phyloP scores from a whole-genome alignment of 805 yeast genomes.

The Wickerhamomyces rabaulensis region DNA sequence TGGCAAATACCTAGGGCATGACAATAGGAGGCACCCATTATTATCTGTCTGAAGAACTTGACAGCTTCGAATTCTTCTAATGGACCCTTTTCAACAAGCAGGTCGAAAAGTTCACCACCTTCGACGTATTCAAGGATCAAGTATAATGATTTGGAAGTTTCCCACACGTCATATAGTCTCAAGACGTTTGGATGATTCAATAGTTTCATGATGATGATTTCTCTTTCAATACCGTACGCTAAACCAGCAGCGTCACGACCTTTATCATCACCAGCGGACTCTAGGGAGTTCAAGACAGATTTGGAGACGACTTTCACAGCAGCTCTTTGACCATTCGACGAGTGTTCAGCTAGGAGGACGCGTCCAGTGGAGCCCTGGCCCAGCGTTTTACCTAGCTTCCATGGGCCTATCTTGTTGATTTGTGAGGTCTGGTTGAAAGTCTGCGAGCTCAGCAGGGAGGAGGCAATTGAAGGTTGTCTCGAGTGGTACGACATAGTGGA shows the following conservation, averaged over 20 bases:
- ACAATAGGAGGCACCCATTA: slow-evolving; percentile 74
- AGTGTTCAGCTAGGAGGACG: slow-evolving; percentile 69
- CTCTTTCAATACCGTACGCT: slow-evolving; percentile 96
- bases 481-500: slow-evolving; percentile 31
- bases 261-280: slow-evolving; percentile 29
- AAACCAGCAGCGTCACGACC: slow-evolving; percentile 52
- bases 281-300: slow-evolving; percentile 37
- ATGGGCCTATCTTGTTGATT: slow-evolving; percentile 60
- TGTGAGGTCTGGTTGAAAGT: slow-evolving; percentile 37
- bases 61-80: slow-evolving; percentile 70
- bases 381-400: slow-evolving; percentile 73
- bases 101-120: slow-evolving; percentile 83
- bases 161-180: slow-evolving; percentile 97
- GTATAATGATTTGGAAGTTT: slow-evolving; percentile 83
- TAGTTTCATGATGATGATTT: slow-evolving; percentile 94
- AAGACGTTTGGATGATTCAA: slow-evolving; percentile 91
- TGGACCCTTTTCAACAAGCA: slow-evolving; percentile 63
- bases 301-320: slow-evolving; percentile 83
- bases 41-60: slow-evolving; percentile 69
- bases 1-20: slow-evolving; percentile 79
- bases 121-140: slow-evolving; percentile 78
- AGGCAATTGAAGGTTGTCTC: slow-evolving; percentile 57
- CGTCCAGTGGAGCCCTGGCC: slow-evolving; percentile 84
- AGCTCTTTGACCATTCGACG: slow-evolving; percentile 65
- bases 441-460: slow-evolving; percentile 45